Conservation (phyloP, 2,329 filamentous ascomycete genomes). For the Fusarium sp. region DNA sequence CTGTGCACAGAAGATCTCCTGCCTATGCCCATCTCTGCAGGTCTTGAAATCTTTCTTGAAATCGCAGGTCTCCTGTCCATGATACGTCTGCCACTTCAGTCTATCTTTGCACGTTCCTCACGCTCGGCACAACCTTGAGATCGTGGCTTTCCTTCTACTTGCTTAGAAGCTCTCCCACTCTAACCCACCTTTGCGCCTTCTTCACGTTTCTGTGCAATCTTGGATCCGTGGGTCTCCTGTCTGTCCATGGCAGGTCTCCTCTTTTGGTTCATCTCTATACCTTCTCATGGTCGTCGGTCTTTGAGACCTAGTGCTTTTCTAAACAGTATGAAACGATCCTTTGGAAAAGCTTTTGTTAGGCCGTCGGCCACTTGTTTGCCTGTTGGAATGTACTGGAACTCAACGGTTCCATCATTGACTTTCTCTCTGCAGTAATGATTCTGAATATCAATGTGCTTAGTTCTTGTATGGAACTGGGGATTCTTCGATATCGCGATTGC, state of each 20-base stretch:
- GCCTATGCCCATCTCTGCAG: not conserved
- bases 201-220: not conserved
- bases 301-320: not conserved
- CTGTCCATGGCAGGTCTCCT: not conserved
- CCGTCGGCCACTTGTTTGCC: not conserved
- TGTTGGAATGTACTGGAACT: not conserved
- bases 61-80: not conserved
- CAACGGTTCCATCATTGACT: not conserved
- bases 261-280: not conserved
- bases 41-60: not conserved
- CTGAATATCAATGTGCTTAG: not conserved
- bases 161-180: no score
- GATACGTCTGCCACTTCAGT: not conserved
- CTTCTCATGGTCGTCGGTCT: not conserved
- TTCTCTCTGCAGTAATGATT: not conserved
- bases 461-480: no score
- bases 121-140: no score
- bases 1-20: not conserved
- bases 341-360: not conserved
- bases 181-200: not conserved
- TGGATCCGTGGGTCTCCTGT: not conserved
- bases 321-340: not conserved
- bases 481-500: no score
- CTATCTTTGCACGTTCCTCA: no score
- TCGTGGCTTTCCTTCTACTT: no score